Evolutionary conservation across 805 yeast genomes (phyloP), one percentile per base, ranked within the genome.

Genomic region (Candida boleticola): DNA sequence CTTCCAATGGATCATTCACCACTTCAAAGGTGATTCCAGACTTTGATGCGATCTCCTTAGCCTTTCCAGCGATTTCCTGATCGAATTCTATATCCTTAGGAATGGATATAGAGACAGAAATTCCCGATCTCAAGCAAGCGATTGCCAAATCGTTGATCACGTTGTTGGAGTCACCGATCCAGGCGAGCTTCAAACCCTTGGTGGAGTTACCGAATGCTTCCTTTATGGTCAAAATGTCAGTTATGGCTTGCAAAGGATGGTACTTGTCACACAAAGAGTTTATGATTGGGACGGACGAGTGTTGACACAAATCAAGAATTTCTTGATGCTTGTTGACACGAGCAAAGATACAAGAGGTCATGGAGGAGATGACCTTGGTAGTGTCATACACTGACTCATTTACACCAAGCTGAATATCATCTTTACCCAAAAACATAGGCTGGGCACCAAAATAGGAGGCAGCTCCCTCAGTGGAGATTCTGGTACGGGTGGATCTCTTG

Each of bases 311-410:
- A 42, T 83, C 84, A 55, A 76, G 78, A 51, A 93, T 90, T 46
- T 92, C 97, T 19, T 79, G 72, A 57, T 93, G 97, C 21, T 79
- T 70, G 50, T 88, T 83, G 16, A 93, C 99, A 58, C 99, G 82
- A n/a, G 98, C 99, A 68, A 93, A 90, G 5, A 93, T 80, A 49
- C 96, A 85, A n/a, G 96, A 84, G 1, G 95, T 87, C 99, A 93
- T 93, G 1, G 97, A 89, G 11, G 96, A 85, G 3, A 93, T 78
- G 27, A 93, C 96, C 50, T 79, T 82, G 14, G 96, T 77, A 1
- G 97, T 85, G 63, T 93, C 99, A 55, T 85, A 85, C 45, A 89
- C 67, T 0, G 93, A 77, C 71, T 93, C 99, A 59, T 93, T 93
- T 34, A 89, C 96, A 34, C 99, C 99, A 42, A 93, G 72, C 65